Conservation (phyloP, 2,329 filamentous ascomycete genomes). For the Pyrenophora graminea region DNA sequence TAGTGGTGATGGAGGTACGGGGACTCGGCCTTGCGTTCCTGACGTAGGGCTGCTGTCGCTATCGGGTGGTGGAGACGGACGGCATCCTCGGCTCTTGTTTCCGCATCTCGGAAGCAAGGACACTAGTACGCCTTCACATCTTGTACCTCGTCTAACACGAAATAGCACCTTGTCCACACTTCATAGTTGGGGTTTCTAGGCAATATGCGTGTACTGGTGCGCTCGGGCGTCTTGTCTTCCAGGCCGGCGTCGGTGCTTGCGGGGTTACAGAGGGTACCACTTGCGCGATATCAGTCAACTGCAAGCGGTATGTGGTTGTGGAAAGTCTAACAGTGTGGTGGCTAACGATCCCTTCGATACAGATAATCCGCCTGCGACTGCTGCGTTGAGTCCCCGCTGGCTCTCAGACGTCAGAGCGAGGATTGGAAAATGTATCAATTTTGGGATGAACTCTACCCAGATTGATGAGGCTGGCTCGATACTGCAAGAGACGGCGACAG, state of each 20-base stretch:
- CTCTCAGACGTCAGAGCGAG: slow-evolving; percentile 68
- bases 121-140: too few species aligned
- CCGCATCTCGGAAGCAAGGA: slow-evolving; percentile 10
- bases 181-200: neutral
- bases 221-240: slow-evolving; percentile 13
- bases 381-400: slow-evolving; percentile 60
- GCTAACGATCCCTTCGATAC: neutral
- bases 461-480: slow-evolving; percentile 62
- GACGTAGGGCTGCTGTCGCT: slow-evolving; percentile 1
- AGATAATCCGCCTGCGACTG: slow-evolving; percentile 6
- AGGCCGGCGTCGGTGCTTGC: neutral
- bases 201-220: slow-evolving; percentile 27
- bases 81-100: slow-evolving; percentile 21
- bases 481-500: slow-evolving; percentile 61
- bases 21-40: slow-evolving; percentile 4
- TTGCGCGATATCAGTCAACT: slow-evolving; percentile 6
- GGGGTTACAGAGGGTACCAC: slow-evolving; percentile 1
- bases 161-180: neutral
- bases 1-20: slow-evolving; percentile 1
- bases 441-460: slow-evolving; percentile 67
- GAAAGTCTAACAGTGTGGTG: neutral
- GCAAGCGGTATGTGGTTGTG: slow-evolving; percentile 8
- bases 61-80: neutral
- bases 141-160: neutral
- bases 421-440: slow-evolving; percentile 75